A percentile compares a stretch with the other conserved stretches of the same genome.
phyloP scores from a whole-genome alignment of 148 eudicot genomes.

The Arbutus unedo region DNA sequence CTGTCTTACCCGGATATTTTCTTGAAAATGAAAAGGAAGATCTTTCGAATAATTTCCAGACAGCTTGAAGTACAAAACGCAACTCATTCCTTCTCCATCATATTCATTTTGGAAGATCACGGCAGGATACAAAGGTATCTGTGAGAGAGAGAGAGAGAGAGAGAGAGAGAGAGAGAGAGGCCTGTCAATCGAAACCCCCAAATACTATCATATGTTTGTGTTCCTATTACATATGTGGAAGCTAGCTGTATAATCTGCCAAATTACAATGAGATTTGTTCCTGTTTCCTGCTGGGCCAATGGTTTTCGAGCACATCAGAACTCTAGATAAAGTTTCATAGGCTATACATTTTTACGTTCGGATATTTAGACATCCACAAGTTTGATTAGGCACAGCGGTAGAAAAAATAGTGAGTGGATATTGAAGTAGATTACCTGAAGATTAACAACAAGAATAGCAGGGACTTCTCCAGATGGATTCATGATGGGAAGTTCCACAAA shows the following conservation, averaged over 20 bases:
- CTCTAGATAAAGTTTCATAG: not conserved
- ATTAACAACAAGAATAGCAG: constrained; percentile 81
- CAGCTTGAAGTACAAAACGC: constrained; percentile 72
- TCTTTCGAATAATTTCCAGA: constrained; percentile 70
- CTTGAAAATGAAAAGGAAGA: constrained; percentile 75
- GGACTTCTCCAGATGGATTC: constrained; percentile 54
- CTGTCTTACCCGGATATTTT: constrained; percentile 68
- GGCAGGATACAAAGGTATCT: constrained; percentile 87
- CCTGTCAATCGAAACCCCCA: not conserved
- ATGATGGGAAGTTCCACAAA: constrained; percentile 76
- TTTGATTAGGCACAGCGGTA: not conserved
- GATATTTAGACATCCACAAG: not conserved
- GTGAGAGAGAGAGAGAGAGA: constrained; percentile 4
- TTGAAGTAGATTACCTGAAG: constrained; percentile 52
- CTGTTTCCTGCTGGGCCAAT: not conserved
- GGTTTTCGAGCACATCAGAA: not conserved
- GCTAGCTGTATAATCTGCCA: not conserved
- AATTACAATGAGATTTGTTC: not conserved
- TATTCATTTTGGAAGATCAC: constrained; percentile 69
- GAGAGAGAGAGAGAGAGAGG: not conserved
- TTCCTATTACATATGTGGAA: not conserved
- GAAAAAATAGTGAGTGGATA: not conserved
- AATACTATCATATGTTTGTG: not conserved
- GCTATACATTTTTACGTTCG: not conserved
- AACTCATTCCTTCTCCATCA: constrained; percentile 88